Evolutionary conservation across 139 green algal genomes (phyloP), one percentile per base, ranked within the genome.

Genomic region (Mesotaenium endlicherianum): DNA sequence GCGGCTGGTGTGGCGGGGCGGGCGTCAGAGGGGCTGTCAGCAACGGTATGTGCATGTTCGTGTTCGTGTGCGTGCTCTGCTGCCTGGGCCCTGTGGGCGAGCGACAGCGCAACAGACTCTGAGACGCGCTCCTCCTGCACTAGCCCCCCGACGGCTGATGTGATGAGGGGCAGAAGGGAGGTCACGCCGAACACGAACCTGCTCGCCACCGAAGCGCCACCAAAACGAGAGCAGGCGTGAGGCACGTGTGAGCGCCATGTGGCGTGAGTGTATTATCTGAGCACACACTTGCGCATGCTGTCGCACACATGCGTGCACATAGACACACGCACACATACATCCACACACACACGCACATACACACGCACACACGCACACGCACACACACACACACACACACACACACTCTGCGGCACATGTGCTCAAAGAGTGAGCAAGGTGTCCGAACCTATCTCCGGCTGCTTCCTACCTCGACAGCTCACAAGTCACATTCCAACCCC

Each of bases 131-230:
- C 38, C 79, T 96, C 93, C 3, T 87, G 57, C 1, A 96, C 91
- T 17, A 92, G 80, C 1, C 87, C 14, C 17, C 91, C 90, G 0
- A 91, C 88, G 4, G 75, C 59, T 17, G 89, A 87, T 0, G 93
- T 92, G 11, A 97, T 82, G 16, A 96, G 84, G 1, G 93, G 93
- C 70, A 97, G 92, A 0, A 86, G 1, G 0, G 93, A 91, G 1
- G 93, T 96, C 0, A 91, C 58, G 14, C 72, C 83, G 77, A 97
- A 97, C 4, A 97, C 93, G 50, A 87, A 91, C 43, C 82, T 87
- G 71, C 77, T 11, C 84, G 20, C 5, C 11, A 79, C 43, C 16
- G 20, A 64, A 64, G 26, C n/a, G 26, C 26, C 20, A 64, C 53
- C 20, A 64, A 34, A 64, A 64, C 26, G 20, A 64, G 53, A 64